Conservation (phyloP, 2,329 filamentous ascomycete genomes). For the Alternaria novae-zelandiae region DNA sequence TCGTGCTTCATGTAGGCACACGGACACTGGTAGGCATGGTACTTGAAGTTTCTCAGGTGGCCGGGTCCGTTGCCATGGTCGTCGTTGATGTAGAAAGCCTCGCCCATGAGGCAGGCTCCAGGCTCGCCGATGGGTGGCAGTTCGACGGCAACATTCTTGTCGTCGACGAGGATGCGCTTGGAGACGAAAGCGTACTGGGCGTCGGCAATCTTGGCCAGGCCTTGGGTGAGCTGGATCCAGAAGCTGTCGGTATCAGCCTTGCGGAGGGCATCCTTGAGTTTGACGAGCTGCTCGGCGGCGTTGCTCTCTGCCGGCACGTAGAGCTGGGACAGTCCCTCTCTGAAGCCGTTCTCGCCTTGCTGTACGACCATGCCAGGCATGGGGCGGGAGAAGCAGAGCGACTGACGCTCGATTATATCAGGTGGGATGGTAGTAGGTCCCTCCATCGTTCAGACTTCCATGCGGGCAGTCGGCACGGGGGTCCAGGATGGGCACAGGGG, state of each 20-base stretch:
- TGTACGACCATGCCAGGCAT: slow-evolving; percentile 53
- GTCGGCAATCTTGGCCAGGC: slow-evolving; percentile 66
- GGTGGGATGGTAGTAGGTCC: slow-evolving; percentile 41
- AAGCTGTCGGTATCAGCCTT: slow-evolving; percentile 64
- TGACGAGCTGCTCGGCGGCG: slow-evolving; percentile 65
- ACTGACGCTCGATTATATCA: slow-evolving; percentile 51
- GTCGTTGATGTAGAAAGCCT: slow-evolving; percentile 71
- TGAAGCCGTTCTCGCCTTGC: slow-evolving; percentile 53
- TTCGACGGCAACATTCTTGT: slow-evolving; percentile 64
- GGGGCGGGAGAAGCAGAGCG: slow-evolving; percentile 51
- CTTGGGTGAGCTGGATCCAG: slow-evolving; percentile 69
- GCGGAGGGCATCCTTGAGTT: slow-evolving; percentile 64
- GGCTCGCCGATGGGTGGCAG: slow-evolving; percentile 67
- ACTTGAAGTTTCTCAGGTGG: slow-evolving; percentile 66
- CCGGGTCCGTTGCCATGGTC: slow-evolving; percentile 57
- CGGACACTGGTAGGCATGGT: slow-evolving; percentile 69
- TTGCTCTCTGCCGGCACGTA: slow-evolving; percentile 61
- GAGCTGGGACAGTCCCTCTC: slow-evolving; percentile 42
- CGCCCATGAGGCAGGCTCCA: slow-evolving; percentile 68
- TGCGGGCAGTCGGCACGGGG: slow-evolving; percentile 21
- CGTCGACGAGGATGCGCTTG: slow-evolving; percentile 66
- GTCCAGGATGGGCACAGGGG: slow-evolving; percentile 20
- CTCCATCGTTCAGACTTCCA: slow-evolving; percentile 40
- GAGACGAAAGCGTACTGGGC: slow-evolving; percentile 74
- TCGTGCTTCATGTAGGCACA: slow-evolving; percentile 74